Percentiles rank a stretch among this genome's conserved stretches.
Evolutionary conservation across 78 protist genomes (phyloP).

Genomic region (Neovahlkampfia damariscottae): DNA sequence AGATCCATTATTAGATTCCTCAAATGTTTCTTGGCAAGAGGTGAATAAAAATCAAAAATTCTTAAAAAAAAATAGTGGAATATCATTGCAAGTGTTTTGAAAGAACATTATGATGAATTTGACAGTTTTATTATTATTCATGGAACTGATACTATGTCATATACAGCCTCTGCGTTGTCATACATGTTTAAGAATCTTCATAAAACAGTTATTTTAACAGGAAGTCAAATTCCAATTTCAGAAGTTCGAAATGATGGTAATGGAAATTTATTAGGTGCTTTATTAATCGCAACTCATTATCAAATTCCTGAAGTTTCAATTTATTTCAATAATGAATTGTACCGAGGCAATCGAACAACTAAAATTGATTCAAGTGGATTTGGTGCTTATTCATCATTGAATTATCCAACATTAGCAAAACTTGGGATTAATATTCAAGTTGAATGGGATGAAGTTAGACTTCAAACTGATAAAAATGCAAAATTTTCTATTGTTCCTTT

Average conservation of each 20-base stretch:
- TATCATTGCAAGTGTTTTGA: conserved; percentile 29
- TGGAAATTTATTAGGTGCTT: conserved; percentile 25
- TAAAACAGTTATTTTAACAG: conserved; percentile 64
- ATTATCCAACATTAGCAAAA: conserved; percentile 40
- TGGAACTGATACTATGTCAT: conserved; percentile 78
- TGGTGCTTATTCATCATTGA: conserved; percentile 33
- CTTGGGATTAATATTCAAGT: conserved; percentile 18
- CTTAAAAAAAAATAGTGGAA: conserved; percentile 54
- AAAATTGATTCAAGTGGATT: conserved; percentile 27
- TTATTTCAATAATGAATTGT: conserved; percentile 37
- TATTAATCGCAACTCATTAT: conserved; percentile 34
- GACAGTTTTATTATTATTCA: conserved; percentile 62
- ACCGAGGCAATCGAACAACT: conserved; percentile 39
- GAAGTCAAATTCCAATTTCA: conserved; percentile 49
- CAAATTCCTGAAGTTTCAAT: conserved; percentile 53
- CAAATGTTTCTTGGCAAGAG: neutral
- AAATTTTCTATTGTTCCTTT: neutral
- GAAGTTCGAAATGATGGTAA: conserved; percentile 42
- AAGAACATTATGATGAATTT: conserved; percentile 17
- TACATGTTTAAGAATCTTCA: conserved; percentile 52
- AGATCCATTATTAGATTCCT: conserved; percentile 38
- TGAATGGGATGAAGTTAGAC: neutral
- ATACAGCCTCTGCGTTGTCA: conserved; percentile 60
- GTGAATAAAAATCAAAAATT: conserved; percentile 45
- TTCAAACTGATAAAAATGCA: neutral